Evolutionary conservation across 1,139 yeast genomes (phyloP).

Genomic region (Magnusiomyces clavatus): DNA sequence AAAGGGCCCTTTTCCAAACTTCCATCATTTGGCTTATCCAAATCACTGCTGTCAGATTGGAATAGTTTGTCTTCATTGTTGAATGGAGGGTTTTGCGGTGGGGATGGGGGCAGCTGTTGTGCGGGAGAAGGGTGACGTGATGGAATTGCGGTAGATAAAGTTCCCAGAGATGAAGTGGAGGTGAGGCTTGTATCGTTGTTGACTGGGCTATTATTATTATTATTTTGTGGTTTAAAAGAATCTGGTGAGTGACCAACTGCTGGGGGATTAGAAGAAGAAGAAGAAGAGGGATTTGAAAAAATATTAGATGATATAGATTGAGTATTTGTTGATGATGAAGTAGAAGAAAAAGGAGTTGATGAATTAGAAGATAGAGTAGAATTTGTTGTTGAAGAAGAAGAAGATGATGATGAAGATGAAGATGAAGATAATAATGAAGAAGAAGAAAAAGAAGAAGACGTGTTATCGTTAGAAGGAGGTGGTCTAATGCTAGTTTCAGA

Average conservation of each 20-base stretch:
- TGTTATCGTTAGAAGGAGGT: constrained; percentile 4
- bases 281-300: no score
- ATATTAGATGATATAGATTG: no score
- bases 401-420: neutral
- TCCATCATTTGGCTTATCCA: neutral
- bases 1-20: neutral
- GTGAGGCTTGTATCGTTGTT: no score
- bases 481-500: neutral
- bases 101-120: constrained; percentile 1
- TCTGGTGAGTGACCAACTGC: no score
- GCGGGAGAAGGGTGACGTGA: constrained; percentile 1
- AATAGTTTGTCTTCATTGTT: neutral
- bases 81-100: neutral
- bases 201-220: no score
- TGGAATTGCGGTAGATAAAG: neutral
- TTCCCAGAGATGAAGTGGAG: no score
- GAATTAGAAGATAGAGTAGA: no score
- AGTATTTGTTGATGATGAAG: no score
- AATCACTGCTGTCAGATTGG: neutral
- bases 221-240: no score
- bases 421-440: constrained; percentile 2
- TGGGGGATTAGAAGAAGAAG: neutral
- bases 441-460: no score
- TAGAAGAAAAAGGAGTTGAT: no score
- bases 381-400: no score